phyloP scores from a whole-genome alignment of 2,329 filamentous ascomycete genomes.

The Corinectria fuckeliana region DNA sequence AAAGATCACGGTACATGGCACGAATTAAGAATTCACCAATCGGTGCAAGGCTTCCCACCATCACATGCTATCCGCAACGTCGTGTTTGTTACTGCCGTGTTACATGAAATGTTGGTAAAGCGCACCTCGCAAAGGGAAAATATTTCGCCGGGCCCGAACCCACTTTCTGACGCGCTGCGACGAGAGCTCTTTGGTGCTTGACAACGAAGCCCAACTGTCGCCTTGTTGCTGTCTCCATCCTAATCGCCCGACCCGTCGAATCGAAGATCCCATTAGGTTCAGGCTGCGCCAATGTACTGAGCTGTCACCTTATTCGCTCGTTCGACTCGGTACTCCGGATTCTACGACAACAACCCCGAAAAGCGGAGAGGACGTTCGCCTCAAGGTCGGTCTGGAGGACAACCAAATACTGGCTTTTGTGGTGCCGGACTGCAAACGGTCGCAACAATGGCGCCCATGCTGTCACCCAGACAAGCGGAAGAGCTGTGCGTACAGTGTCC shows the following conservation, averaged over 20 bases:
- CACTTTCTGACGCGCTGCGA: constrained; percentile 18
- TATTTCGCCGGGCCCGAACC: constrained; percentile 15
- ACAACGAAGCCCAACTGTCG: constrained; percentile 17
- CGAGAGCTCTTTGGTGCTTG: constrained; percentile 12
- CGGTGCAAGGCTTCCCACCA: neutral
- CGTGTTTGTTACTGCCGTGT: neutral
- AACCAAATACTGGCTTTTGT: constrained; percentile 12
- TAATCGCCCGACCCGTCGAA: constrained; percentile 1
- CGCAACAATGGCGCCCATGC: constrained; percentile 70
- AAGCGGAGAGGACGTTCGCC: constrained; percentile 11
- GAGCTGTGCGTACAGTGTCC: constrained; percentile 72
- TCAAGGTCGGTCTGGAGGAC: constrained; percentile 15
- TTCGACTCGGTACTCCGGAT: neutral
- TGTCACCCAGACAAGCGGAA: constrained; percentile 83
- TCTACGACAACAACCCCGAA: neutral
- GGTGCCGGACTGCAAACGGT: constrained; percentile 9
- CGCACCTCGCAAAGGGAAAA: constrained; percentile 14
- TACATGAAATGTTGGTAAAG: neutral
- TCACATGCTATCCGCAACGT: neutral
- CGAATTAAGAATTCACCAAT: neutral
- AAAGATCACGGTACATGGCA: neutral
- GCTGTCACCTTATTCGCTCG: neutral
- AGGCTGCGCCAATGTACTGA: constrained; percentile 6
- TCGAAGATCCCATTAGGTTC: neutral
- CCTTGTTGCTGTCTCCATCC: constrained; percentile 6